phyloP scores from a whole-genome alignment of 1,139 yeast genomes.

The Suhomyces bokatorum region DNA sequence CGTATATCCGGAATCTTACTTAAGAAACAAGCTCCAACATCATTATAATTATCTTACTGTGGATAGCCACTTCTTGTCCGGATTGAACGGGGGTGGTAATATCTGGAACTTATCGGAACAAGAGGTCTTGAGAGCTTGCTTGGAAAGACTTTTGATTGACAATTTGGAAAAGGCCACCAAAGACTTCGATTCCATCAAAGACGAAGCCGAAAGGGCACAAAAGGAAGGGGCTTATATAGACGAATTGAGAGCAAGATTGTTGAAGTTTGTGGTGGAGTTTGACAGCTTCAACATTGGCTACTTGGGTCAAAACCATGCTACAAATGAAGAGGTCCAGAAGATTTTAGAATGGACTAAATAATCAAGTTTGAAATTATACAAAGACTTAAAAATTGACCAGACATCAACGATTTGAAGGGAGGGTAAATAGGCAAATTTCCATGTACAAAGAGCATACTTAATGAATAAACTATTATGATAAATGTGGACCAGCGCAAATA shows the following conservation, averaged over 20 bases:
- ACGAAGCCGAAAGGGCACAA: conserved; percentile 15
- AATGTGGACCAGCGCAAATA: no score
- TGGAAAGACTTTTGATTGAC: conserved; percentile 49
- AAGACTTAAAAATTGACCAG: no score
- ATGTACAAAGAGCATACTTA: no score
- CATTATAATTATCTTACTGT: conserved; percentile 48
- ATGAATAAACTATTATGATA: no score
- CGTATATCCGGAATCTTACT: conserved; percentile 37
- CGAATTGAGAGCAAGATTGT: conserved; percentile 28
- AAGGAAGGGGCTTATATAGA: conserved; percentile 18
- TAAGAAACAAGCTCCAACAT: conserved; percentile 40
- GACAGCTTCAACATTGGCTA: conserved; percentile 39
- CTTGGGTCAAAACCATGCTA: conserved; percentile 21
- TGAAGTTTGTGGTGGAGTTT: conserved; percentile 37
- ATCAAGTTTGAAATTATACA: not conserved
- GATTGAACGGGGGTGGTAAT: conserved; percentile 45
- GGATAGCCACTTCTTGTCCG: conserved; percentile 51
- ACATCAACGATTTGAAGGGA: no score
- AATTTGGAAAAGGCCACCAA: conserved; percentile 25
- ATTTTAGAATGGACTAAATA: conserved; percentile 11
- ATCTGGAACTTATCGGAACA: conserved; percentile 45
- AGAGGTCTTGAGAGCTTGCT: conserved; percentile 49
- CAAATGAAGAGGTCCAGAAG: not conserved
- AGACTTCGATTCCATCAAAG: conserved; percentile 16
- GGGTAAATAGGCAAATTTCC: no score